Evolutionary conservation across 306 rosid species (phyloP).

Genomic region (Quercus suber): DNA sequence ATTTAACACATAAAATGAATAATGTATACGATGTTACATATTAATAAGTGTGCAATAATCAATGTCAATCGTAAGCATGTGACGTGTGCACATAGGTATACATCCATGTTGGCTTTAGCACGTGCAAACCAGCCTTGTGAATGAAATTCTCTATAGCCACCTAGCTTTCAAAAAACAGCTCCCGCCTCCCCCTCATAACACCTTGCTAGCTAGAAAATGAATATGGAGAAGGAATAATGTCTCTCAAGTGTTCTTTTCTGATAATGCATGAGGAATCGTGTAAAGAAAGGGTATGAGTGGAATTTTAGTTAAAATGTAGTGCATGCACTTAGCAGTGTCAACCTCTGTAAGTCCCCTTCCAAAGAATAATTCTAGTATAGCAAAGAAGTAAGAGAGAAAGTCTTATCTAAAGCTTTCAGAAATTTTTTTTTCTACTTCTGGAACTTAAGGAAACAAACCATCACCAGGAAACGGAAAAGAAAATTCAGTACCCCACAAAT

Average conservation of each 20-base stretch:
- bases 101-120: conserved; percentile 18
- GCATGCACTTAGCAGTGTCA: conserved; percentile 36
- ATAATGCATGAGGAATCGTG: conserved; percentile 81
- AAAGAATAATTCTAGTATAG: conserved; percentile 11
- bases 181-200: conserved; percentile 60
- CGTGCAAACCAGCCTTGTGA: conserved; percentile 13
- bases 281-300: conserved; percentile 52
- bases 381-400: neutral
- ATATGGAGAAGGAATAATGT: conserved; percentile 39
- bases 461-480: conserved; percentile 39
- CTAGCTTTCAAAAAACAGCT: conserved; percentile 32
- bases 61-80: neutral
- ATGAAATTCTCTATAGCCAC: conserved; percentile 16
- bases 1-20: no score
- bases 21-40: no score
- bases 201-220: conserved; percentile 33
- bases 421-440: conserved; percentile 20
- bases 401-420: conserved; percentile 19
- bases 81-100: conserved; percentile 18
- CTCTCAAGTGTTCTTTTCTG: conserved; percentile 28
- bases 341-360: conserved; percentile 27
- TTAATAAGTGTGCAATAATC: no score
- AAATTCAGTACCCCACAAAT: conserved; percentile 45
- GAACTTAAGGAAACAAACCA: conserved; percentile 34
- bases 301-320: conserved; percentile 26